Base-by-base conservation (phyloP, 768 basidiomycete genomes). In the Porphyrellus cyaneotinctus region DNA sequence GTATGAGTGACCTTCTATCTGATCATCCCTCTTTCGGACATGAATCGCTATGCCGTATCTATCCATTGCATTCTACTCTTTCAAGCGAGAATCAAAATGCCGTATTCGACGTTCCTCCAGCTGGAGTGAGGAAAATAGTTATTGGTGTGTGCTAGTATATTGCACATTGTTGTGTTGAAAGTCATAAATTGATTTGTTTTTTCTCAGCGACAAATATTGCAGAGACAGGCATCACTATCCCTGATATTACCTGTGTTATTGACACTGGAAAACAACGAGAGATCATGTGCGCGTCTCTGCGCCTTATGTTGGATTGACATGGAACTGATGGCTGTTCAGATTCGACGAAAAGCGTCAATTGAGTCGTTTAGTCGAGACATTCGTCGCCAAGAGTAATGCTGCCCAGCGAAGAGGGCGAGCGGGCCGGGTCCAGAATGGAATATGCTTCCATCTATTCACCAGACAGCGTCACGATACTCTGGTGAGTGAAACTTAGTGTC, bases 281-380 rank as follows among this genome's bases (percentile, higher is more conserved):
- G 73, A 97, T 97, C 87, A 83, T 87, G 86, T 87, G 52, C 13
- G 30, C 14, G 8, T n/a, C 22, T 45, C 61, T 61, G 15, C 24
- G 0, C 39, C 28, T 44, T 17, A 8, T 54, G 33, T 24, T 48
- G 1, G 43, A 37, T 51, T 42, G 22, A 39, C 50, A 18, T 45
- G 15, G 20, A 28, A 49, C 50, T 63, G 38, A 62, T 31, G 9
- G 14, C 20, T 2, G 5, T 20, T 22, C 58, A 91, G 89, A 59
- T 97, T 94, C 63, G 95, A 99, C 64, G 95, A 99, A 74, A 97
- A 97, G 70, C 83, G 97, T 14, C 95, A 97, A 64, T 83, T 97
- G 54, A 95, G 92, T 51, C 82, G 93, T 22, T 72, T 99, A 24
- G 80, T 94, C 8, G 94, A 98, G 69, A 91, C 91, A 1, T 97